Evolutionary conservation across 2,329 filamentous ascomycete genomes (phyloP), one percentile per base, ranked within the genome.

Genomic region (Ophiostoma novo-ulmi): DNA sequence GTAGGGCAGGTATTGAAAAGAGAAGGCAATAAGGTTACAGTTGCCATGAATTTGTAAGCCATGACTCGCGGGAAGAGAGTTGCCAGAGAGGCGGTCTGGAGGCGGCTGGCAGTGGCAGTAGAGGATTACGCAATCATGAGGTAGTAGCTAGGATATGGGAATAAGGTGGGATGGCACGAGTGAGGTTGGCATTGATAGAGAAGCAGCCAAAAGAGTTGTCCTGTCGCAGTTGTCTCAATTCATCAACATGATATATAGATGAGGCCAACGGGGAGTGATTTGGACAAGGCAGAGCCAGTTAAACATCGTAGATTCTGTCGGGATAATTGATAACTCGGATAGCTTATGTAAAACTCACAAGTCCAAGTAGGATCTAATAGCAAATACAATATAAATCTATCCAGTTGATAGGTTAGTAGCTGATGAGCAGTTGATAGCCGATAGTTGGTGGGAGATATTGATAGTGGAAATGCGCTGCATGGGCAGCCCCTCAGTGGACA

Each of bases 401-500:
- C 31, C 0, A 31, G 38, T 39, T 39, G 5, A 48, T 20, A n/a
- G 44, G 38, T 3, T 13, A 13, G 31, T 4, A 39, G 38, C 38
- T 20, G 44, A 48, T n/a, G 17, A 39, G 38, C 10, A 11, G 20
- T 17, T 48, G 44, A 7, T 48, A 48, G 44, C 38, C 44, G 44
- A 48, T 48, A 48, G n/a, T 6, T 8, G 38, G 10, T 2, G 2
- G 7, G 20, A 17, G 22, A 58, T 31, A 48, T 48, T 6, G 44
- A 48, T 48, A 39, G 38, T 39, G 38, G 38, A 39, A 39, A 39
- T 39, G 38, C 38, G 11, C 31, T 3, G 31, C 31, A 17, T 13
- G 20, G 13, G 20, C 58, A 64, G 58, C 58, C 58, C 58, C 58
- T 64, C 58, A 39, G 63, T 65, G 20, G n/a, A 65, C n/a, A n/a